Base-by-base conservation (phyloP, 1,284 basidiomycete species). In the Cutaneotrichosporon mucoides region DNA sequence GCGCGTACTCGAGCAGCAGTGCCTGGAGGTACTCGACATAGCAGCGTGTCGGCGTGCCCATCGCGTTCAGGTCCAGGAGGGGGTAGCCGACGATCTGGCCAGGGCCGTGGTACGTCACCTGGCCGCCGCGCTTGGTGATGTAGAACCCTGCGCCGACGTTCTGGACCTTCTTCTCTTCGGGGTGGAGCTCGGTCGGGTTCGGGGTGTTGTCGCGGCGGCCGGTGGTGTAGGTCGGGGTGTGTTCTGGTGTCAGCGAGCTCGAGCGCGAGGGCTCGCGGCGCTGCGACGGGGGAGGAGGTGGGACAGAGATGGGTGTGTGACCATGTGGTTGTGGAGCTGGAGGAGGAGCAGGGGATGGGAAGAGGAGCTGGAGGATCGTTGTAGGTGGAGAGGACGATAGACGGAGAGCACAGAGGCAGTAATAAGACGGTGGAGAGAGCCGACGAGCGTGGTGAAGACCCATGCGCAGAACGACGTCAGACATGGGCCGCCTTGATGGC, bases 81-180 rank as follows among this genome's bases (percentile, higher is more conserved):
- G 93, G 92, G 73, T 99, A 99, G 38, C 92, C 96, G 11, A 97
- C 90, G 63, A 99, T 82, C 78, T 99, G 96, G 2, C 96, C 96
- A 0, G 95, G 95, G 0, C 96, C 96, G 76, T 99, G 96, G 76
- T 92, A 99, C 2, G 96, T 99, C 57, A 93, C 84, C 76, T 97
- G 88, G 1, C 95, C 95, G 9, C 95, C 95, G 60, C 96, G 83
- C 63, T 86, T 84, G 2, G 93, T 88, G 38, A 85, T 80, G 43
- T 89, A 83, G 73, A 95, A 95, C 71, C 95, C 91, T 0, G 95
- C 94, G 13, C 94, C 92, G 33, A 92, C 82, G 12, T 80, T 79
- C 8, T 81, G 84, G 35, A 96, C 81, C 51, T 89, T 85, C 42
- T 76, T 72, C 41, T 86, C 84, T 70, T 95, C 91, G 43, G 80